Evolutionary conservation across 2,329 filamentous ascomycete genomes (phyloP).

Genomic region (Aspergillus sp.): DNA sequence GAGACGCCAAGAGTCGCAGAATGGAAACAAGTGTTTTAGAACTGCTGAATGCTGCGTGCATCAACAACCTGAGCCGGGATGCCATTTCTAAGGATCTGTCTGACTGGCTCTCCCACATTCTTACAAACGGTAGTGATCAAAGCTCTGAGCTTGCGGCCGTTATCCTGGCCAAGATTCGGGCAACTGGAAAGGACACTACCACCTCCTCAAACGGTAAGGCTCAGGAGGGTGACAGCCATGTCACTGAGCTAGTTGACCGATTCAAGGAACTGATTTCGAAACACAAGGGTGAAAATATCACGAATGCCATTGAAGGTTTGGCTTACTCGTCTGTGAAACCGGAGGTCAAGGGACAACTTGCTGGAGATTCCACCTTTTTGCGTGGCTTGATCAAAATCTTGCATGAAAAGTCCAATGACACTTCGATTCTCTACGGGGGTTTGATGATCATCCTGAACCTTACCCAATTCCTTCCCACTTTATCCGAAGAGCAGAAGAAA

Average conservation of each 20-base stretch:
- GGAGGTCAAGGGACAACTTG: constrained; percentile 80
- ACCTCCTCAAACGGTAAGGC: constrained; percentile 37
- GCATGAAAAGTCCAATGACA: constrained; percentile 59
- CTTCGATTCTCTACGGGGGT: constrained; percentile 79
- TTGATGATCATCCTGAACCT: constrained; percentile 86
- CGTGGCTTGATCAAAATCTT: constrained; percentile 64
- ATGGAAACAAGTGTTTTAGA: constrained; percentile 87
- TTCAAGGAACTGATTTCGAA: constrained; percentile 56
- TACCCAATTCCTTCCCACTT: constrained; percentile 74
- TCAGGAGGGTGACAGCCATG: constrained; percentile 49
- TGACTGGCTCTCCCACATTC: constrained; percentile 84
- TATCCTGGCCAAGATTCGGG: constrained; percentile 68
- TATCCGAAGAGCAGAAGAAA: constrained; percentile 89
- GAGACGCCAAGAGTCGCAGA: constrained; percentile 80
- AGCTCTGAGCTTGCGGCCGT: constrained; percentile 65
- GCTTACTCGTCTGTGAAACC: constrained; percentile 89
- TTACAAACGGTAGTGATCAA: constrained; percentile 70
- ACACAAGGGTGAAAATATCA: constrained; percentile 59
- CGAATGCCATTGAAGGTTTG: constrained; percentile 83
- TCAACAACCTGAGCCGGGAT: constrained; percentile 80
- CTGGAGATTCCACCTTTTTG: constrained; percentile 70
- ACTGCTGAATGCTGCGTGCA: constrained; percentile 88
- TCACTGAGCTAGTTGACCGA: constrained; percentile 58
- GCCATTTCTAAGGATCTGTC: constrained; percentile 82
- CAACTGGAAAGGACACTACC: constrained; percentile 38